phyloP scores from a whole-genome alignment of 1,284 basidiomycete species.

The Leccinum holopus region DNA sequence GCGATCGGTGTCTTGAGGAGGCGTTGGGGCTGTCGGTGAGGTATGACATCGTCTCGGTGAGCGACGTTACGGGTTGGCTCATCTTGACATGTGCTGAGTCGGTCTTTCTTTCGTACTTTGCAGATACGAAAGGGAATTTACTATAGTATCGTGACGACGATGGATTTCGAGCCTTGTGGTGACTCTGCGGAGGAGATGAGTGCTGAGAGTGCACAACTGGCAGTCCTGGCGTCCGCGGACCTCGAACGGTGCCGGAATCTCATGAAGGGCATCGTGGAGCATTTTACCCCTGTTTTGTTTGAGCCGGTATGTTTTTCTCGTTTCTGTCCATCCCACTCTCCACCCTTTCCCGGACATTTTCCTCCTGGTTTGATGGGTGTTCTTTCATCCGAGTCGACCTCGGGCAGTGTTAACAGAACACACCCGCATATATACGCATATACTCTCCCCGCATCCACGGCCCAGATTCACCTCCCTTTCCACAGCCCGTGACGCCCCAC shows the following conservation, averaged over 20 bases:
- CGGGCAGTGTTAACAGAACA: too few species aligned
- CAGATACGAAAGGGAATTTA: conserved; percentile 62
- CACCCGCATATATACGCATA: background rate
- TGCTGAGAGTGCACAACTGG: background rate
- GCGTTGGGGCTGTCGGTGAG: conserved; percentile 49
- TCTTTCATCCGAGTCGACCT: too few species aligned
- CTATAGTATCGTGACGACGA: conserved; percentile 58
- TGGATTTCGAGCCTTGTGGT: conserved; percentile 46
- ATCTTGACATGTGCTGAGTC: background rate
- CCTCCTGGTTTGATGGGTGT: background rate
- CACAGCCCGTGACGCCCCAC: conserved; percentile 53
- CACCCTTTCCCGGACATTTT: background rate
- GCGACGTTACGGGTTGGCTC: conserved; percentile 21
- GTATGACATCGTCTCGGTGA: conserved; percentile 45
- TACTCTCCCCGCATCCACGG: background rate
- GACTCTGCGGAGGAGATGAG: background rate
- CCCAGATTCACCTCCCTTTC: background rate
- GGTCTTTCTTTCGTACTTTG: background rate
- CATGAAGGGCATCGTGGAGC: conserved; percentile 52
- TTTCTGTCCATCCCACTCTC: background rate
- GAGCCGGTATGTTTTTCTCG: conserved; percentile 46
- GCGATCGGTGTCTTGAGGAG: conserved; percentile 43
- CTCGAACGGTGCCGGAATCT: conserved; percentile 41
- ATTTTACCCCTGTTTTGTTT: conserved; percentile 71
- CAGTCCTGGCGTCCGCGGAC: conserved; percentile 24